Conservation (phyloP, 768 basidiomycete genomes). For the Phlegmacium glaucopus region DNA sequence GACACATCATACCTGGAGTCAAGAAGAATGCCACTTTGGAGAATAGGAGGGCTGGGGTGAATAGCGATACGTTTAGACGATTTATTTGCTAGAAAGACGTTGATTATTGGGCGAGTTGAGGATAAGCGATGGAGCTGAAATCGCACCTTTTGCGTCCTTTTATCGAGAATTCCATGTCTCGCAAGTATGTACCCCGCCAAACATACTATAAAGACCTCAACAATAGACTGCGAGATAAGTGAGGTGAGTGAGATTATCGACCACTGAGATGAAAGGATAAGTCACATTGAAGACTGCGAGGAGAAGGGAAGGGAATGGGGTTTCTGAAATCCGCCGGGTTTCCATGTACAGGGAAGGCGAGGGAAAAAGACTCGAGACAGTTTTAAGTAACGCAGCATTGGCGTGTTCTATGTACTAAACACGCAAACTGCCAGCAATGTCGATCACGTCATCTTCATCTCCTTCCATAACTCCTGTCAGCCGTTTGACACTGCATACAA, state of each 20-base stretch:
- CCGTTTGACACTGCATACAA: no score
- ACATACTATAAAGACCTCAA: slow-evolving; percentile 86
- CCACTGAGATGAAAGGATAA: background rate
- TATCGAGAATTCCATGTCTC: slow-evolving; percentile 76
- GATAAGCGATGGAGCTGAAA: background rate
- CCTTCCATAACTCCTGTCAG: no score
- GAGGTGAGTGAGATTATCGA: background rate
- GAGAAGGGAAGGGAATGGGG: background rate
- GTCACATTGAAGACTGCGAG: background rate
- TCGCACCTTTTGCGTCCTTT: slow-evolving; percentile 78
- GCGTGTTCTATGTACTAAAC: no score
- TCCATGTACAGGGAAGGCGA: no score
- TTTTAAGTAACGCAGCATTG: no score
- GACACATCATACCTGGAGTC: slow-evolving; percentile 54
- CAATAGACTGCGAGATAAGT: slow-evolving; percentile 59
- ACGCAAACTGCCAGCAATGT: no score
- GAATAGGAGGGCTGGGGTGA: slow-evolving; percentile 85
- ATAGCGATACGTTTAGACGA: slow-evolving; percentile 81
- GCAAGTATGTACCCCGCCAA: slow-evolving; percentile 83
- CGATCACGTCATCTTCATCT: no score
- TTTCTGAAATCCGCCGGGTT: no score
- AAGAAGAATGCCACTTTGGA: slow-evolving; percentile 95
- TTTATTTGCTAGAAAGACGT: slow-evolving; percentile 60
- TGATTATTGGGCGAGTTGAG: background rate
- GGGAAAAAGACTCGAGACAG: no score